phyloP scores from a whole-genome alignment of 805 yeast genomes.

The Starmerella vitae region DNA sequence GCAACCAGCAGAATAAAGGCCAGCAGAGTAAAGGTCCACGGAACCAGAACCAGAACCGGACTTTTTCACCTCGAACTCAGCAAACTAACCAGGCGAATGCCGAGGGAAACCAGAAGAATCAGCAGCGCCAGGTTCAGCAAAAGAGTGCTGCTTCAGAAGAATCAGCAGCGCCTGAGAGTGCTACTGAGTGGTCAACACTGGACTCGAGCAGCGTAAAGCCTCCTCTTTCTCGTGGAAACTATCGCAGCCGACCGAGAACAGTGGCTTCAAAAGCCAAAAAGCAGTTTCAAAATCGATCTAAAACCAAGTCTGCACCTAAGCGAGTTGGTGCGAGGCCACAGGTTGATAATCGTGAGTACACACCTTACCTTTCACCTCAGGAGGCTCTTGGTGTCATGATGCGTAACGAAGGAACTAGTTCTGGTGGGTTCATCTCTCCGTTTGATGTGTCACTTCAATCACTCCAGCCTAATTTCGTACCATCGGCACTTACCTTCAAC shows the following conservation, averaged over 20 bases:
- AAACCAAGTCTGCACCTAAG: not conserved
- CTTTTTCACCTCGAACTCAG: not conserved
- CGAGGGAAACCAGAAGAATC: not conserved
- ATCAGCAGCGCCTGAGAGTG: not conserved
- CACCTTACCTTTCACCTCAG: conserved; percentile 8
- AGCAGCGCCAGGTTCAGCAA: not conserved
- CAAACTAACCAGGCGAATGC: not conserved
- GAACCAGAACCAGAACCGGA: not conserved
- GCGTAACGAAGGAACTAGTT: conserved; percentile 10
- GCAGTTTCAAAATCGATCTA: not conserved
- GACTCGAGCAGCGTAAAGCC: not conserved
- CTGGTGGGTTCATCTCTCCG: conserved; percentile 13
- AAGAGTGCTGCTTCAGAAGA: not conserved
- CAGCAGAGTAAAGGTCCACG: too few relatives aligned
- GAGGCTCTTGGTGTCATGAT: conserved; percentile 17
- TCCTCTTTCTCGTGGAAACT: not conserved
- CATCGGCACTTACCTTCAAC: conserved; percentile 16
- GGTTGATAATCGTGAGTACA: not conserved
- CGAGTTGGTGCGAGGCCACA: not conserved
- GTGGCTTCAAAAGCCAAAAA: not conserved
- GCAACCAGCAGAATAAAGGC: too few relatives aligned
- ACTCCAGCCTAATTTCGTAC: conserved; percentile 8
- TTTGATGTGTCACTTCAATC: conserved; percentile 12
- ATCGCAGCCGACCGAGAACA: conserved; percentile 2
- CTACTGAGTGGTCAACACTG: conserved; percentile 1